phyloP scores from a whole-genome alignment of 2,329 filamentous ascomycete genomes.

The Aschersonia sp. region DNA sequence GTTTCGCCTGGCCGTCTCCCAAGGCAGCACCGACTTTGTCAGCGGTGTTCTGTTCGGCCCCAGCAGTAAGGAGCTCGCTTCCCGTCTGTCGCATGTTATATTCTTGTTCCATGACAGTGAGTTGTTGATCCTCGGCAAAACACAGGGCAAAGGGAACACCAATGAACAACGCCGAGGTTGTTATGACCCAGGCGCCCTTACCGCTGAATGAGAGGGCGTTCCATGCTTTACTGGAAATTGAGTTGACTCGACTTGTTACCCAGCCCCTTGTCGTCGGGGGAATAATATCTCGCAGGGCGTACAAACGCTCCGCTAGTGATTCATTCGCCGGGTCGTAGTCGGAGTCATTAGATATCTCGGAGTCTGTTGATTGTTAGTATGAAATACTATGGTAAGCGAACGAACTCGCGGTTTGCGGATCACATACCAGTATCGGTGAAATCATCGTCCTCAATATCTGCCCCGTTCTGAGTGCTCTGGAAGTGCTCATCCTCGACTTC shows the following conservation, averaged over 20 bases:
- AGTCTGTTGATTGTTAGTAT: slow-evolving; percentile 36
- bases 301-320: slow-evolving; percentile 52
- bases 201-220: slow-evolving; percentile 57
- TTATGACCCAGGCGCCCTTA: slow-evolving; percentile 81
- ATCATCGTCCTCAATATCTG: slow-evolving; percentile 79
- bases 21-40: slow-evolving; percentile 35
- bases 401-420: no score
- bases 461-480: slow-evolving; percentile 51
- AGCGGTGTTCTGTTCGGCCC: slow-evolving; percentile 27
- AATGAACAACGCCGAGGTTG: slow-evolving; percentile 76
- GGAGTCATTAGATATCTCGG: slow-evolving; percentile 71
- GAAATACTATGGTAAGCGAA: no score
- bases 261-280: slow-evolving; percentile 57
- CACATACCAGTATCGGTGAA: slow-evolving; percentile 74
- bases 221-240: slow-evolving; percentile 33
- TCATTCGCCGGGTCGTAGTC: slow-evolving; percentile 48
- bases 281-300: slow-evolving; percentile 62
- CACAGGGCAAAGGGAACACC: slow-evolving; percentile 90
- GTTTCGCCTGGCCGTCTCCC: slow-evolving; percentile 29
- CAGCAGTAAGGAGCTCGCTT: slow-evolving; percentile 50
- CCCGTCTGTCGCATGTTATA: slow-evolving; percentile 90
- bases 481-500: slow-evolving; percentile 97
- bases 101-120: slow-evolving; percentile 95
- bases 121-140: slow-evolving; percentile 90
- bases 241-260: slow-evolving; percentile 46